Conservation (phyloP, 1,284 basidiomycete genomes). For the Uromyces viciae-fabae region DNA sequence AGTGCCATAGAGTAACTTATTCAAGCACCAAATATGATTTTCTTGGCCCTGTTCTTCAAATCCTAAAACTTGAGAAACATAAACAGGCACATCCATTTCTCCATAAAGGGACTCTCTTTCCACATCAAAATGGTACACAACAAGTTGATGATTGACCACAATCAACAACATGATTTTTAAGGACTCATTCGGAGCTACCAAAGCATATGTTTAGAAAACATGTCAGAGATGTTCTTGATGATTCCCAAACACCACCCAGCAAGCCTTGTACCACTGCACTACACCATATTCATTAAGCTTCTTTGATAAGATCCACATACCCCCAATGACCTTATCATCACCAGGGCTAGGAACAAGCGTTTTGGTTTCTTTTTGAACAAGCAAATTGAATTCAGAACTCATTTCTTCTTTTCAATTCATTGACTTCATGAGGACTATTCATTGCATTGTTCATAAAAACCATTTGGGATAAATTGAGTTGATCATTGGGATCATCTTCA, state of each 20-base stretch:
- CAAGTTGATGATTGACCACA: not conserved
- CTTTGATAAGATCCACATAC: not conserved
- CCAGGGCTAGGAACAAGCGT: not conserved
- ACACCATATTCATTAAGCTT: slow-evolving; percentile 15
- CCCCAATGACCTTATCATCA: slow-evolving; percentile 9
- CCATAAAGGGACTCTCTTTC: slow-evolving; percentile 2
- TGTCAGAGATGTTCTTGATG: not conserved
- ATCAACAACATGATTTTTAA: not conserved
- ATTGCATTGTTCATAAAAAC: not conserved
- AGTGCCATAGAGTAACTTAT: not conserved
- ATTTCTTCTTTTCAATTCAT: not conserved
- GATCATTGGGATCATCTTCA: not conserved
- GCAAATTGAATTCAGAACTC: not conserved
- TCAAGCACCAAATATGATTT: not conserved
- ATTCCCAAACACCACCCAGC: slow-evolving; percentile 26
- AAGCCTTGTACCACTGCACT: not conserved
- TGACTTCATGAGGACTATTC: not conserved
- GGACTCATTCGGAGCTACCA: not conserved
- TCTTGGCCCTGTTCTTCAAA: slow-evolving; percentile 3
- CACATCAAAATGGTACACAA: slow-evolving; percentile 19
- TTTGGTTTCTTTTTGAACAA: not conserved
- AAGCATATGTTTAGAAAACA: not conserved
- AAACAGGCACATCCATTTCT: not conserved
- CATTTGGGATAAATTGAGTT: not conserved
- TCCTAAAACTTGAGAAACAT: slow-evolving; percentile 7